Evolutionary conservation across 352 stramenopile species (phyloP), one percentile per base, ranked within the genome.

Genomic region (Globisporangium cederbergense): DNA sequence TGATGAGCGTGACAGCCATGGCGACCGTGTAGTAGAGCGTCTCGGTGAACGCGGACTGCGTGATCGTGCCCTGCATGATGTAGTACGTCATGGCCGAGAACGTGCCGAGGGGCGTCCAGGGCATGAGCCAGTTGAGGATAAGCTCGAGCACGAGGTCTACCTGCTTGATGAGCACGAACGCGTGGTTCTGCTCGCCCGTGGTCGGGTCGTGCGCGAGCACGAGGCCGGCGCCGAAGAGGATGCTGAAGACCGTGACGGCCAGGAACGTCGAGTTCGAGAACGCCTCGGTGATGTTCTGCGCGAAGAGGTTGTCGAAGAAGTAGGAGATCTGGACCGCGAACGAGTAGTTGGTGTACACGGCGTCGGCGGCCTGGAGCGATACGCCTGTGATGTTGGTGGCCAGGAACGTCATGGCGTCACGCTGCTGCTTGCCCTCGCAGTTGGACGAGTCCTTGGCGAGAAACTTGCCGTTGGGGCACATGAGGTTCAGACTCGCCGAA

Each of bases 81-180:
- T 72, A 79, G 62, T 70, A 85, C 6, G 74, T 75, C 62, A 88
- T 79, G 63, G 79, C 79, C 10, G 73, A 79, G 43, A 84, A 53
- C 50, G 76, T 85, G 32, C 74, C 73, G 4, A 86, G 52, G 1
- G 81, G 77, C 49, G 81, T 76, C 61, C 76, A 88, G 7, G 65
- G 61, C 42, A 90, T 76, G 14, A 88, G 36, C 76, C 79, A 90
- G 67, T 88, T 90, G 43, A 90, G 68, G n/a, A 88, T 81, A 60
- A 86, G 72, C 57, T 88, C 81, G 22, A 88, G 69, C 58, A 89
- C 77, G 20, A 87, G 53, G 55, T 87, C 63, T 8, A 86, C 58
- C 62, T 90, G 81, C 55, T 79, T 77, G 43, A 88, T 72, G 4
- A 90, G 68, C 25, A 88, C 66, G 20, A 83, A 78, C 30, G 73